Percentiles rank a stretch among this genome's conserved stretches.
These are phyloP conservation scores for Ophiostoma pallidulum DNA, from an alignment of 2,329 filamentous ascomycete genomes.

Conservation along the genomic window DNA sequence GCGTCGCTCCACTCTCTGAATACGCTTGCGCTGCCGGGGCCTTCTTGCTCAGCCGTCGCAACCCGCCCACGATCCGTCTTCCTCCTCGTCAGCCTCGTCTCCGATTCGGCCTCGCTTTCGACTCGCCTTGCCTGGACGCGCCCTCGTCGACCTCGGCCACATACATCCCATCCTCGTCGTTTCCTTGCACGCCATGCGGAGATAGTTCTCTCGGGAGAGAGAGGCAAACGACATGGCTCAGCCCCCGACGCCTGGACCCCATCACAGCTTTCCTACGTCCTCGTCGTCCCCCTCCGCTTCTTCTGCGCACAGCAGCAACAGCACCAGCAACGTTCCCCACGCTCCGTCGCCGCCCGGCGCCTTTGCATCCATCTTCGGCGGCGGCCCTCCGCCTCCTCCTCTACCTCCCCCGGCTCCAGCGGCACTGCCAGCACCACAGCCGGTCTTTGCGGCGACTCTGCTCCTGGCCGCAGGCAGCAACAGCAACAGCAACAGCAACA, in stretches of 20 bases:
- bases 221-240: constrained; percentile 16
- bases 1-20: no score
- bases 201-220: constrained; percentile 15
- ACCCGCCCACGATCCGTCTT: background rate
- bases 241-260: constrained; percentile 7
- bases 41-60: no score
- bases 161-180: background rate
- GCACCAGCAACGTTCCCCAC: background rate
- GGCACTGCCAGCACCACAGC: background rate
- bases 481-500: background rate
- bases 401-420: no score
- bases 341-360: constrained; percentile 1
- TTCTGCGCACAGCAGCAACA: no score
- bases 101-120: no score
- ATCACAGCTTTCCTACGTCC: background rate
- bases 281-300: constrained; percentile 4
- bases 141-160: background rate
- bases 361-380: constrained; percentile 11
- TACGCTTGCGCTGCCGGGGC: no score
- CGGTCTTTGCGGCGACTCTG: no score
- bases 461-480: no score
- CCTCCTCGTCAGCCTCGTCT: background rate
- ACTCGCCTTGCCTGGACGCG: no score
- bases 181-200: constrained; percentile 14
- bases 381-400: background rate